Evolutionary conservation across 106 monocot species (phyloP).

Genomic region (Dioscorea dumetorum): DNA sequence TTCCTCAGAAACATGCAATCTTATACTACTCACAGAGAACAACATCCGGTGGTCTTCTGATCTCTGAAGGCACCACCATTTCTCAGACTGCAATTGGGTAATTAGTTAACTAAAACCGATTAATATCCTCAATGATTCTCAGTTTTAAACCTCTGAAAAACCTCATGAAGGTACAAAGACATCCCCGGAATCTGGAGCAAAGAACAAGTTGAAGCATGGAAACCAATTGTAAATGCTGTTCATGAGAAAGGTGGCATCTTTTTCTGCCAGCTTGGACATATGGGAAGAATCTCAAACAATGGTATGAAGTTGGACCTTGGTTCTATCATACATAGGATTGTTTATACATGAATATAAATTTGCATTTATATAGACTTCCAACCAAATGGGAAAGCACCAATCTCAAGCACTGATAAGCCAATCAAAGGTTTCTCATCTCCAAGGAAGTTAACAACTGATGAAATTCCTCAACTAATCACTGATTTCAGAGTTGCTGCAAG

Average conservation of each 20-base stretch:
- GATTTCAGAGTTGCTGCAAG: slow-evolving; percentile 27
- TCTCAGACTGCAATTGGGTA: slow-evolving; percentile 58
- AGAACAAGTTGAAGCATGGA: slow-evolving; percentile 65
- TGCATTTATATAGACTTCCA: slow-evolving; percentile 14
- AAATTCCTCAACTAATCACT: slow-evolving; percentile 21
- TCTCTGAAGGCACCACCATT: slow-evolving; percentile 28
- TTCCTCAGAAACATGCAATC: slow-evolving; percentile 50
- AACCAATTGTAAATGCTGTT: slow-evolving; percentile 51
- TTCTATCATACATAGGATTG: background rate
- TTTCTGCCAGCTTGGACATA: slow-evolving; percentile 62
- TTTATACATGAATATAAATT: background rate
- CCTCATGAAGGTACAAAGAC: slow-evolving; percentile 15
- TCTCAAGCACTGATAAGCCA: slow-evolving; percentile 34
- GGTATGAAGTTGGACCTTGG: slow-evolving; percentile 9
- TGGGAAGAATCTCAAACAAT: slow-evolving; percentile 37
- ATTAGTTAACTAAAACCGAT: background rate
- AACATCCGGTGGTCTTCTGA: slow-evolving; percentile 40
- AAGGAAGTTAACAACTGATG: slow-evolving; percentile 8
- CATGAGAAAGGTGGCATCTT: slow-evolving; percentile 51
- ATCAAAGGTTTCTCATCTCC: slow-evolving; percentile 12
- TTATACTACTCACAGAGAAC: slow-evolving; percentile 58
- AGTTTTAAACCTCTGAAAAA: no score
- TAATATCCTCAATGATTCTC: background rate
- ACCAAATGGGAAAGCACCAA: slow-evolving; percentile 25
- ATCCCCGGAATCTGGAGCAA: slow-evolving; percentile 62